Base-by-base conservation (phyloP, 345 rosid species). In the Microthlaspi erraticum region DNA sequence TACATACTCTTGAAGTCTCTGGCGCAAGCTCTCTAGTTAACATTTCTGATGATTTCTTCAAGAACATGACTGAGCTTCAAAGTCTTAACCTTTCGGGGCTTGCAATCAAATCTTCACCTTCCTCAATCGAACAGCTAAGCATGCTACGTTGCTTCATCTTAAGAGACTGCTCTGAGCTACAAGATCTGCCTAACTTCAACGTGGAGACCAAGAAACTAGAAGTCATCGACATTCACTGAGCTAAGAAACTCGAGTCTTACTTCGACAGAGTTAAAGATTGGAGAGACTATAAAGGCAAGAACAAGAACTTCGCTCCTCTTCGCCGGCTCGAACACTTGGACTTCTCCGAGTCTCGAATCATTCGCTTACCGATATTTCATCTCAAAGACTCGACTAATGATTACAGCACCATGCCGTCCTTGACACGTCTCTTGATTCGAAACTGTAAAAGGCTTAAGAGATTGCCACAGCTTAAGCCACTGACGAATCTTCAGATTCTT, bases 1-100 rank as follows among this genome's bases (percentile, higher is more conserved):
- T 86, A 54, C 61, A 64, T 3, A 83, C 68, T 74, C 86, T 88
- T 5, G 90, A 88, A 82, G 68, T 88, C 67, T 82, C 90, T 14
- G 87, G 79, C 46, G 75, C 87, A 31, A 59, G 72, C 14, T 66
- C 34, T 76, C 39, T 79, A 4, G 4, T 5, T 33, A 18, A 19
- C 2, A 78, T 86, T n/a, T 23, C 70, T 3, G 74, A 73, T 6
- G 31, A 68, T 19, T 37, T 88, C 38, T 84, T 88, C 43, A 7
- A 3, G 51, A 2, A 70, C 0, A 68, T 69, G 64, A 5, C 14
- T 29, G 11, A 64, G 8, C 83, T 88, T 61, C 76, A 62, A 45
- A 86, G 83, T 70, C 83, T 85, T 38, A 83, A 87, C 61, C 76
- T 87, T 42, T 85, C 88, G 7, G 79, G 51, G 2, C 46, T 68